Percentiles rank a stretch among this genome's conserved stretches.
Evolutionary conservation across 2,329 filamentous ascomycete species (phyloP).

Genomic region (Claviceps capensis): DNA sequence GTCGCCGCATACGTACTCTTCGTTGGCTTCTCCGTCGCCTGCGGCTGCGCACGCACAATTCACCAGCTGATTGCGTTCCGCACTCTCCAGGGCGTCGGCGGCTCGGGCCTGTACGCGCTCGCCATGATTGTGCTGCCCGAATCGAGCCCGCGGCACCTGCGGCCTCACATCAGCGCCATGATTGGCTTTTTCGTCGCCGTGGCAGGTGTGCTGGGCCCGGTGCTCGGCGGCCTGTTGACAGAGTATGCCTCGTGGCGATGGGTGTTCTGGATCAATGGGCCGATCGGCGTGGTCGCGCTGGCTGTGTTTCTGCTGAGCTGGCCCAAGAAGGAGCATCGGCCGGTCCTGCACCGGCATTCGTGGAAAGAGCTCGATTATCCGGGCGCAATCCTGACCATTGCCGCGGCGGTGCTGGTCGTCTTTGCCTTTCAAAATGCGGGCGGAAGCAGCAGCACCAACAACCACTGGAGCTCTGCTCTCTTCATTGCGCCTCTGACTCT

Average conservation of each 20-base stretch:
- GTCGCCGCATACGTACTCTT: conserved; percentile 38
- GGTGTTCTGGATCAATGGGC: conserved; percentile 48
- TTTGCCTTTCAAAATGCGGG: conserved; percentile 42
- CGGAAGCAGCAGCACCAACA: conserved; percentile 2
- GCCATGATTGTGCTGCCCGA: conserved; percentile 42
- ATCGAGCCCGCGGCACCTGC: conserved; percentile 26
- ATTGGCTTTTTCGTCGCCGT: conserved; percentile 35
- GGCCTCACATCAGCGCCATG: conserved; percentile 30
- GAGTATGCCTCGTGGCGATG: conserved; percentile 37
- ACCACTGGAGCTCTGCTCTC: conserved; percentile 28
- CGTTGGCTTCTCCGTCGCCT: conserved; percentile 41
- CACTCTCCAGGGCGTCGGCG: conserved; percentile 37
- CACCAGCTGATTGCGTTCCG: conserved; percentile 35
- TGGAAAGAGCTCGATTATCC: conserved; percentile 40
- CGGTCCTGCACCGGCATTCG: conserved; percentile 21
- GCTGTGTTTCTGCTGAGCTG: conserved; percentile 34
- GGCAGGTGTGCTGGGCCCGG: conserved; percentile 36
- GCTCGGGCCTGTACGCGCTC: conserved; percentile 38
- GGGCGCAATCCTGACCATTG: conserved; percentile 39
- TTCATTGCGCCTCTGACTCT: conserved; percentile 19
- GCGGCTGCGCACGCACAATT: conserved; percentile 23
- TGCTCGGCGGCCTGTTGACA: conserved; percentile 37
- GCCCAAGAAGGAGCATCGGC: conserved; percentile 30
- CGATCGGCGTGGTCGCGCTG: conserved; percentile 33
- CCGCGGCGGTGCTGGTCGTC: conserved; percentile 39